A percentile compares a stretch with the other conserved stretches of the same genome.
Conservation (phyloP, 306 rosid genomes). For the Gastrolobium bilobum region DNA sequence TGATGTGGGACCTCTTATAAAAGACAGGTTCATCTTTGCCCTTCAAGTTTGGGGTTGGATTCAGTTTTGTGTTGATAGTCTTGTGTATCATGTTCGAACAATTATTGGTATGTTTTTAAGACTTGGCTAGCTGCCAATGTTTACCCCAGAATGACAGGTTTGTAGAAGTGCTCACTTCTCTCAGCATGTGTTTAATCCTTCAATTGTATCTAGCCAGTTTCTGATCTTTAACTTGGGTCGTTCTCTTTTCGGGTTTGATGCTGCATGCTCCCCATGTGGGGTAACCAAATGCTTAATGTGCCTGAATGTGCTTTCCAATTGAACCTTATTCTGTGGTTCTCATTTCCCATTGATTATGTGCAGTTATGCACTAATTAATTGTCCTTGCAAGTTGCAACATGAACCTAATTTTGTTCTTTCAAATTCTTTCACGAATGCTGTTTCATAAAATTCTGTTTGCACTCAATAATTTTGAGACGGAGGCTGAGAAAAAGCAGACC, state of each 20-base stretch:
- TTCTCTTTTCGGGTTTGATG: background rate
- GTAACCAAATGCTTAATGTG: conserved; percentile 12
- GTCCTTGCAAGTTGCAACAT: too few relatives aligned
- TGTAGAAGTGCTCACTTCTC: conserved; percentile 1
- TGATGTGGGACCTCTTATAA: conserved; percentile 19
- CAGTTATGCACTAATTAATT: background rate
- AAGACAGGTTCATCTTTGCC: background rate
- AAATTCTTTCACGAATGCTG: background rate
- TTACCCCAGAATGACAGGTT: background rate
- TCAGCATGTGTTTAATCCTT: conserved; percentile 23
- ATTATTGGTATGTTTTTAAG: conserved; percentile 15
- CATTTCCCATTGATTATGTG: background rate
- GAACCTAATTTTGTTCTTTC: too few relatives aligned
- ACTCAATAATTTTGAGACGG: background rate
- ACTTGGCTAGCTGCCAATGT: conserved; percentile 20
- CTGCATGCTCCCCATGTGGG: conserved; percentile 14
- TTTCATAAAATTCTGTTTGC: background rate
- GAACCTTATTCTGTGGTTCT: background rate
- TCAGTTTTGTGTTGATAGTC: background rate
- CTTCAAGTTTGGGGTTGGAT: background rate
- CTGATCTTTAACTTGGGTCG: background rate
- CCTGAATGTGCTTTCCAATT: background rate
- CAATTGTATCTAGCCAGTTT: conserved; percentile 43
- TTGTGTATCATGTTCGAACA: background rate
- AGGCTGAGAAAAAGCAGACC: too few relatives aligned